Evolutionary conservation across 2,329 filamentous ascomycete genomes (phyloP).

Genomic region (Lasiodiplodia gonubiensis): DNA sequence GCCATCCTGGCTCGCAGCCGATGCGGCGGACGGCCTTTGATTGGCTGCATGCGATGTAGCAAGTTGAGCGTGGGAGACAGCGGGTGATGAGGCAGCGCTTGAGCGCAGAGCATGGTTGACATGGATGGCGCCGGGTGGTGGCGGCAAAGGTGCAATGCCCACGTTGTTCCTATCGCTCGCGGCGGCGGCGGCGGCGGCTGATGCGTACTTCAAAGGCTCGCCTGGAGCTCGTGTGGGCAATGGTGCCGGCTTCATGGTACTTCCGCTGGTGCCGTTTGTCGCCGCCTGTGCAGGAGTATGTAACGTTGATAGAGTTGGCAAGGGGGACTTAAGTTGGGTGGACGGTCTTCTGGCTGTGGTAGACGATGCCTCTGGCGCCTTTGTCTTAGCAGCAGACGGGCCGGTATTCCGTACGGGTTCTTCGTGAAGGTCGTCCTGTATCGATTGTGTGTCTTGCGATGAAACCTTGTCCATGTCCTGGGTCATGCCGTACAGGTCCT

Average conservation of each 20-base stretch:
- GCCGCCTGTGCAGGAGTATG: slow-evolving; percentile 72
- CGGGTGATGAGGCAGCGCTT: slow-evolving; percentile 63
- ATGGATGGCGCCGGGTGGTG: slow-evolving; percentile 73
- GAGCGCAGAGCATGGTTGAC: slow-evolving; percentile 55
- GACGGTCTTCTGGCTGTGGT: slow-evolving; percentile 73
- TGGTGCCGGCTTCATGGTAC: slow-evolving; percentile 89
- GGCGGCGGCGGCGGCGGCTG: slow-evolving; percentile 90
- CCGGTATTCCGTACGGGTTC: slow-evolving; percentile 55
- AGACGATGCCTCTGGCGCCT: slow-evolving; percentile 63
- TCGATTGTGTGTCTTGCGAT: slow-evolving; percentile 92
- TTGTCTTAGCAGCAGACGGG: slow-evolving; percentile 57
- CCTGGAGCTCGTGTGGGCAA: slow-evolving; percentile 82
- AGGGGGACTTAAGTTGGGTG: slow-evolving; percentile 87
- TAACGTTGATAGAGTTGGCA: slow-evolving; percentile 89
- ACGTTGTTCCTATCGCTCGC: slow-evolving; percentile 87
- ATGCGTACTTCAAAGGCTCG: slow-evolving; percentile 94
- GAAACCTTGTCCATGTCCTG: slow-evolving; percentile 84
- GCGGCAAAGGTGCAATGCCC: slow-evolving; percentile 90
- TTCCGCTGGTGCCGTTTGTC: slow-evolving; percentile 64
- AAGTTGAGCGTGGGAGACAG: slow-evolving; percentile 47
- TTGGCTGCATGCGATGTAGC: slow-evolving; percentile 31
- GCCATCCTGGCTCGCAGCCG: slow-evolving; percentile 47
- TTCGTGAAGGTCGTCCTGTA: slow-evolving; percentile 83
- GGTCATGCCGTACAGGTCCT: slow-evolving; percentile 81
- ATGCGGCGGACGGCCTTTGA: slow-evolving; percentile 45